These are phyloP conservation scores for Phytophthora palmivora DNA, from an alignment of 352 stramenopile genomes.

Conservation along the genomic window DNA sequence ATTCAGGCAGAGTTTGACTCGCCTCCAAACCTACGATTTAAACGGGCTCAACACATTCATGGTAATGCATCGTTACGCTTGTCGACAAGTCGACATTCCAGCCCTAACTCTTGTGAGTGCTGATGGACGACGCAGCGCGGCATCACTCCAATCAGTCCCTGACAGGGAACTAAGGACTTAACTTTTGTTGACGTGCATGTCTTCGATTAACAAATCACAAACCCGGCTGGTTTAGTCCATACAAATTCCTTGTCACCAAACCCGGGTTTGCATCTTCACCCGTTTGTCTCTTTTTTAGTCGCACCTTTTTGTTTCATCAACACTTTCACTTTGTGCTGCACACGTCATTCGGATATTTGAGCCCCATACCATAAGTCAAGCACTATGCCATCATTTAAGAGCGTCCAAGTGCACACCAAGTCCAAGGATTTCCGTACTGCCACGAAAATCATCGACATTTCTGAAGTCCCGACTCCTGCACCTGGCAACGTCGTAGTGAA, in stretches of 20 bases:
- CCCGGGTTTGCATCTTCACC: slow-evolving; percentile 1
- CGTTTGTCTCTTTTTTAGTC: slow-evolving; percentile 16
- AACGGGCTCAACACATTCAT: too few relatives aligned
- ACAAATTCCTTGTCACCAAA: slow-evolving; percentile 7
- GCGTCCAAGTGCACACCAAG: slow-evolving; percentile 49
- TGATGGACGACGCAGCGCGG: too few relatives aligned
- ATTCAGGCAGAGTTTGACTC: too few relatives aligned
- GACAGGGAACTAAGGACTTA: too few relatives aligned
- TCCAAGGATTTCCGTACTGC: slow-evolving; percentile 46
- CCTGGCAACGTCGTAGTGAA: slow-evolving; percentile 32
- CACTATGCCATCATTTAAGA: slow-evolving; percentile 38
- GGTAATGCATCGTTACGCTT: too few relatives aligned
- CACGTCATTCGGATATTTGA: slow-evolving; percentile 24
- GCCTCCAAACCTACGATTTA: too few relatives aligned
- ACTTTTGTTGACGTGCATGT: neutral
- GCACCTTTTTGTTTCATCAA: neutral
- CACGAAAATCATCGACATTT: slow-evolving; percentile 33
- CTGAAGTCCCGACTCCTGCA: slow-evolving; percentile 26
- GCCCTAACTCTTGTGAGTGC: too few relatives aligned
- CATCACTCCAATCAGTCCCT: too few relatives aligned
- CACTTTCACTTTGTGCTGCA: too few relatives aligned
- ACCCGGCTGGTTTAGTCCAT: slow-evolving; percentile 6
- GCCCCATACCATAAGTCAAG: slow-evolving; percentile 15
- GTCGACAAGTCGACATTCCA: too few relatives aligned
- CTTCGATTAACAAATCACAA: slow-evolving; percentile 22